These are phyloP conservation scores for Lyophyllum shimeji DNA, from an alignment of 768 basidiomycete genomes.

Conservation along the genomic window DNA sequence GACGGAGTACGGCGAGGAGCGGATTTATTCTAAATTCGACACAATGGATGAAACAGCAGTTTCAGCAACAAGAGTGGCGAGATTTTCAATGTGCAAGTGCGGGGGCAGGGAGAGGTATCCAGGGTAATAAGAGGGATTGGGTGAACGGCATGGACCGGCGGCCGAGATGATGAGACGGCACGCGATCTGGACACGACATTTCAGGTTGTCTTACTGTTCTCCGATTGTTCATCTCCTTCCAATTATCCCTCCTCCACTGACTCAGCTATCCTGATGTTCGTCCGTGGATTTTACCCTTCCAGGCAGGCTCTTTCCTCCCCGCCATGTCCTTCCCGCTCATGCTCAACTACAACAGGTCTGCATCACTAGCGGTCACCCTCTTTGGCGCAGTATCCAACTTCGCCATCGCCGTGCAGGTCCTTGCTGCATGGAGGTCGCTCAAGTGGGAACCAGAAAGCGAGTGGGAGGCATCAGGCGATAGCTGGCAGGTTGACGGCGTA, in stretches of 20 bases:
- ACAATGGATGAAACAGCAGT: too few species aligned
- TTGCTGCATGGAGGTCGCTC: constrained; percentile 26
- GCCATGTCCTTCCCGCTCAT: constrained; percentile 7
- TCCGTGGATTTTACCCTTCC: constrained; percentile 8
- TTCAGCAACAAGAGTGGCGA: too few species aligned
- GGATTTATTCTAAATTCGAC: too few species aligned
- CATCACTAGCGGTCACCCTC: constrained; percentile 25
- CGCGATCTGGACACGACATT: background rate
- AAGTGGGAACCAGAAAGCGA: constrained; percentile 49
- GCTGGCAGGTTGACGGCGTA: constrained; percentile 40
- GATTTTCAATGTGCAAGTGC: background rate
- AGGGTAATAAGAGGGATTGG: background rate
- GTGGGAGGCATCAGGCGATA: constrained; percentile 42
- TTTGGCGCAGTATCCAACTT: constrained; percentile 30
- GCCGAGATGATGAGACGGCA: background rate
- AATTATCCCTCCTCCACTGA: constrained; percentile 6
- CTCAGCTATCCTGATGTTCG: constrained; percentile 17
- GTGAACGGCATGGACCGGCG: constrained; percentile 1
- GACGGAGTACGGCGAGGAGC: background rate
- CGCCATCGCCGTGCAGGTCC: constrained; percentile 28
- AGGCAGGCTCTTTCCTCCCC: constrained; percentile 8
- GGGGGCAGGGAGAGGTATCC: background rate
- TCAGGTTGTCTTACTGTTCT: background rate
- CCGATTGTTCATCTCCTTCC: background rate
- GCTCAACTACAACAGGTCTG: constrained; percentile 24